Base-by-base conservation (phyloP, 2,329 filamentous ascomycete genomes). In the Pseudohalonectria lignicola region DNA sequence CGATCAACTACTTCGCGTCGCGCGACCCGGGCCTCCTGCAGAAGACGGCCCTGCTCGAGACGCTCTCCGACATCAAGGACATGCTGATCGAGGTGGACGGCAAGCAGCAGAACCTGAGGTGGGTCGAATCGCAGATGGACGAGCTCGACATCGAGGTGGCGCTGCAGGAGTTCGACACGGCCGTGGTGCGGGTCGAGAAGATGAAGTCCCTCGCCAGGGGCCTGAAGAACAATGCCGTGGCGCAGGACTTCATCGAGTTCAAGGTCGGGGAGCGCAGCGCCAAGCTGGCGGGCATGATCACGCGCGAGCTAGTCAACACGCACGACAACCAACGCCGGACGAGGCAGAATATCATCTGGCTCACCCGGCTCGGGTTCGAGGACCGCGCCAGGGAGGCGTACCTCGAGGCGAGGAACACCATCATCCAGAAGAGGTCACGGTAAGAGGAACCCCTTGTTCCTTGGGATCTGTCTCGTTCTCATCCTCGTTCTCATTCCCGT, bases 71-170 rank as follows among this genome's bases (percentile, higher is more conserved):
- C 44, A 78, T 82, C 49, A 86, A 86, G 53, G 85, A 93, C 55
- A 82, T 94, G 63, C 74, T 94, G 39, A 88, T 98, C 47, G 92
- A 98, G 50, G 86, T 94, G 12, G 92, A 96, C 51, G 92, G 92
- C 35, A 94, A 94, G 52, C 88, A 95, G 57, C 86, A 96, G 55
- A 95, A 92, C 54, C 71, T 98, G 34, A 83, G 90, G 38, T 95
- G 86, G 86, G 86, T 98, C 0, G 92, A 98, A 56, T 78, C 79
- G 37, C 86, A 96, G 60, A 84, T 98, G 57, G 92, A 98, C 53
- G 86, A 94, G 53, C 74, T 98, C 5, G 92, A 98, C 53, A 96
- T 96, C 49, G 82, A 94, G 50, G 88, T 98, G 51, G 90, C 92
- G 0, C 70, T 95, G 36, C 90, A 96, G 55, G 74, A 76, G 31